Percentiles rank a stretch among this genome's conserved stretches.
phyloP scores from a whole-genome alignment of 1,284 basidiomycete genomes.

The Rhodotorula sp. region DNA sequence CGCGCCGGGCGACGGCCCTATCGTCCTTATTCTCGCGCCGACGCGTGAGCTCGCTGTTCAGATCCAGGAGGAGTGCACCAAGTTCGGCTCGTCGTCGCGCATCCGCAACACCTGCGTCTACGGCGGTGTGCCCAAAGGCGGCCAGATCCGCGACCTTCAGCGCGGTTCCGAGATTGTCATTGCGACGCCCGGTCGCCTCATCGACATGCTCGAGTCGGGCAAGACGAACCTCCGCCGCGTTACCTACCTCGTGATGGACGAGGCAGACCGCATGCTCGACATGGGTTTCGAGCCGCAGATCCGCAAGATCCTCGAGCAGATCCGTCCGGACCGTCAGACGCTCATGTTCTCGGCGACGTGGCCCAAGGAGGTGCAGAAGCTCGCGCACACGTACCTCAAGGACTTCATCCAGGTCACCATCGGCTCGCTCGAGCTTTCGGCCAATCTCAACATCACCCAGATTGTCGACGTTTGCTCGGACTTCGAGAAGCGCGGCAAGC shows the following conservation, averaged over 20 bases:
- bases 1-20: constrained; percentile 91
- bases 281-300: constrained; percentile 99
- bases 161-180: constrained; percentile 96
- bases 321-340: constrained; percentile 50
- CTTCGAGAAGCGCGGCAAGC: constrained; percentile 93
- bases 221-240: constrained; percentile 95
- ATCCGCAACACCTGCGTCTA: constrained; percentile 99
- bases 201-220: constrained; percentile 92
- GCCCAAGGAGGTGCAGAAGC: constrained; percentile 98
- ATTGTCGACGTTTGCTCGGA: constrained; percentile 96
- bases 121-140: constrained; percentile 97
- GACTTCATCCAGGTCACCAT: constrained; percentile 99
- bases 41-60: constrained; percentile 98
- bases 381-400: constrained; percentile 92
- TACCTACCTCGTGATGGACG: constrained; percentile 98
- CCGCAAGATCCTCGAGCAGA: constrained; percentile 86
- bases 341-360: constrained; percentile 92
- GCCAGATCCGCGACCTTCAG: constrained; percentile 95
- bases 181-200: constrained; percentile 84
- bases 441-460: constrained; percentile 97
- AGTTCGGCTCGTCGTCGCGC: constrained; percentile 94
- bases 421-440: constrained; percentile 95
- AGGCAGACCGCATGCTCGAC: constrained; percentile 97
- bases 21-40: constrained; percentile 93
- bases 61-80: constrained; percentile 97